Base-by-base conservation (phyloP, 2,329 filamentous ascomycete genomes). In the Ilyonectria destructans region DNA sequence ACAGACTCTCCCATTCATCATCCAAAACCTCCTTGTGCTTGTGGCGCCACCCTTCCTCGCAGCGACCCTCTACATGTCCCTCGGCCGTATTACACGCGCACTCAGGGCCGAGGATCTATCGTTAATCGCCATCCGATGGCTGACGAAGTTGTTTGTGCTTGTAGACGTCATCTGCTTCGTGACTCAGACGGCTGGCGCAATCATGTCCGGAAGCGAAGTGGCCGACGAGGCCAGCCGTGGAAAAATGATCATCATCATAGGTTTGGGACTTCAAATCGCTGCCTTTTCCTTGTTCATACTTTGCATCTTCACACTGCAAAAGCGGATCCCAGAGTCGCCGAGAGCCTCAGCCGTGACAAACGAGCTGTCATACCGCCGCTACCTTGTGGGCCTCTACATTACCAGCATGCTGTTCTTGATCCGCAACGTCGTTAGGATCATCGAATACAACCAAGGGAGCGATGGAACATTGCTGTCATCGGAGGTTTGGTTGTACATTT, bases 221-320 rank as follows among this genome's bases (percentile, higher is more conserved):
- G 40, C 65, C 0, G 33, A 67, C 6, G 56, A 68, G 15, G 68
- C 74, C 1, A 61, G 65, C 6, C 56, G 65, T 4, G 74, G 69
- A 4, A 72, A 67, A 13, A 74, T 56, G 0, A 67, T 72, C 13
- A 76, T 78, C 55, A 62, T 75, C 13, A 68, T 35, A 3, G 86
- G 87, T 3, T 75, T 89, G 2, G 75, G 84, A 12, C 72, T 88
- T 6, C 87, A 89, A 70, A 81, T 89, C 4, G 35, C 84, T 7
- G 83, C 86, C 58, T 88, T 89, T 64, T 77, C 78, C 10, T 79
- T 87, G 46, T 89, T 89, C 67, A 75, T 87, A 21, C 57, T 82
- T 2, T 80, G 83, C 0, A 79, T 82, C 0, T 69, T 79, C 1
- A 69, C 83, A 0, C 86, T 87, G 72, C 84, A 88, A 61, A 66